Conservation (phyloP, 1,139 yeast genomes). For the Taphrina flavorubra region DNA sequence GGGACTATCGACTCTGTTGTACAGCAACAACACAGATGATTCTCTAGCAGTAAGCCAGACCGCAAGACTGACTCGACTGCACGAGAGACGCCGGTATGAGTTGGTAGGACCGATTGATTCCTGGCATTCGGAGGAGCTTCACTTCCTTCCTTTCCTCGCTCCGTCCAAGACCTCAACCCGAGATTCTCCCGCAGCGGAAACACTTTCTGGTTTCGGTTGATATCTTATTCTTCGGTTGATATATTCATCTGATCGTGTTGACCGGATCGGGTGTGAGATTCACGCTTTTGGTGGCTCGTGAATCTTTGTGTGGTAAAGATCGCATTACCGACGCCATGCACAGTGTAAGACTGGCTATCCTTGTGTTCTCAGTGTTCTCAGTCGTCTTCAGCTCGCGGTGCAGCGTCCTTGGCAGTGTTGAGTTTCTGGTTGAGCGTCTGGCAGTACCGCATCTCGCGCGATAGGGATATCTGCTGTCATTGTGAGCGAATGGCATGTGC, state of each 20-base stretch:
- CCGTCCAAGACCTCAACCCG: not conserved
- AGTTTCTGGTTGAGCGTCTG: not conserved
- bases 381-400: not conserved
- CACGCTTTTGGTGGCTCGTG: too few species aligned
- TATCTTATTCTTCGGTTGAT: not conserved
- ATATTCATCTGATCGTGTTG: not conserved
- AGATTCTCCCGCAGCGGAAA: constrained; percentile 2
- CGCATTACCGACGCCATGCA: too few species aligned
- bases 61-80: not conserved
- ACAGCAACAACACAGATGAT: too few species aligned
- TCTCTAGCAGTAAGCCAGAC: too few species aligned
- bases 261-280: not conserved
- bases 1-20: not conserved
- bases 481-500: constrained; percentile 21
- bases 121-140: constrained; percentile 9
- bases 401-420: not conserved
- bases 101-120: not conserved
- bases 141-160: not conserved
- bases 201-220: not conserved
- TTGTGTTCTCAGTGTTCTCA: not conserved
- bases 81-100: not conserved
- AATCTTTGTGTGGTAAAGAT: too few species aligned
- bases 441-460: not conserved
- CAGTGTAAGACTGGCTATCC: not conserved
- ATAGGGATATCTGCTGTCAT: not conserved